Base-by-base conservation (phyloP, 208 protist genomes). In the Crithidia acanthocephali region DNA sequence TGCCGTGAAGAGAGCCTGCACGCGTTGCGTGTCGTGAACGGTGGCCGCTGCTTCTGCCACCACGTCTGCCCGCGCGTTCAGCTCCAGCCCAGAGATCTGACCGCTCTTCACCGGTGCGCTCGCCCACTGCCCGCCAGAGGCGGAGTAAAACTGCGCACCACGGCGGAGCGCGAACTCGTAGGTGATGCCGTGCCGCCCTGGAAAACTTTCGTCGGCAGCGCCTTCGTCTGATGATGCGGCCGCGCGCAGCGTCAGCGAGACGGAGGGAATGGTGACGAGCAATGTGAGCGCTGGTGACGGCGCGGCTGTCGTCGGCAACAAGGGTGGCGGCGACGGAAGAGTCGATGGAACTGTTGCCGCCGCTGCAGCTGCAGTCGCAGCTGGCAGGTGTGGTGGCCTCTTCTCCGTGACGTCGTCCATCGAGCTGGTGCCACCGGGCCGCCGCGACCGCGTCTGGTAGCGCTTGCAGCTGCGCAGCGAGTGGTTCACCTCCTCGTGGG, bases 81-180 rank as follows among this genome's bases (percentile, higher is more conserved):
- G 57, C 25, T 76, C 63, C 5, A 71, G 16, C 9, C 65, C 65
- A 28, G 51, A 32, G 32, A 78, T 16, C 51, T 72, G 72, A 1
- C 57, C 72, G 20, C 68, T 78, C 28, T 53, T 59, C 51, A 78
- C 50, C 40, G 72, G 72, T n/a, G 65, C 42, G 10, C 10, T 35
- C n/a, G 22, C 44, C 72, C 72, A 78, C 11, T 48, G 65, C n/a
- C 60, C 65, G 10, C 72, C 72, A 5, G 51, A 45, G 0, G 72
- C 72, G 1, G 59, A 63, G 65, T 78, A 78, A 11, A 71, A 51
- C 11, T 78, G 59, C n/a, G 42, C 72, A 1, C 72, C 72, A 7
- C 65, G 50, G 2, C 72, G 72, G 20, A 78, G 48, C 15, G 58
- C 27, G 2, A 72, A 25, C 25, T 78, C 72, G 32, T 72, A 72